phyloP scores from a whole-genome alignment of 2,329 filamentous ascomycete genomes.

The Stemphylium beticola region DNA sequence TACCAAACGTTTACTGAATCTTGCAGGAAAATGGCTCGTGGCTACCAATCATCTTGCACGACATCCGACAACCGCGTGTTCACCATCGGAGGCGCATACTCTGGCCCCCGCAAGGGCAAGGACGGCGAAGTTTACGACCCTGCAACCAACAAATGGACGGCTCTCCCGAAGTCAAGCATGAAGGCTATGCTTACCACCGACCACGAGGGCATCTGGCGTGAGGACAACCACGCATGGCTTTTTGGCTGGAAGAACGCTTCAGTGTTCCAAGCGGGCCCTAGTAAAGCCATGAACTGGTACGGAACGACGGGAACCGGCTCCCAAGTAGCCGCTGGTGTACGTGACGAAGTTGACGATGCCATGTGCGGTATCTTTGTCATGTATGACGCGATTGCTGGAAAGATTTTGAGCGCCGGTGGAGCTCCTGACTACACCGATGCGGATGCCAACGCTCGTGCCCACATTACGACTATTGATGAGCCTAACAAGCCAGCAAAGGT shows the following conservation, averaged over 20 bases:
- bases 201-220: slow-evolving; percentile 29
- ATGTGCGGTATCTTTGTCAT: slow-evolving; percentile 37
- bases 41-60: slow-evolving; percentile 30
- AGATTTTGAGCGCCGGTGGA: slow-evolving; percentile 33
- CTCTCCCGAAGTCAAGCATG: slow-evolving; percentile 23
- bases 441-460: slow-evolving; percentile 26
- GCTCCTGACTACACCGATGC: slow-evolving; percentile 33
- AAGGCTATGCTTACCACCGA: slow-evolving; percentile 32
- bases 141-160: slow-evolving; percentile 28
- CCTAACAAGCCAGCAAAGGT: slow-evolving; percentile 24
- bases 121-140: slow-evolving; percentile 33
- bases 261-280: slow-evolving; percentile 34
- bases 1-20: not conserved
- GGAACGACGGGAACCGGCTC: slow-evolving; percentile 27
- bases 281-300: slow-evolving; percentile 36
- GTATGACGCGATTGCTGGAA: slow-evolving; percentile 32
- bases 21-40: slow-evolving; percentile 27
- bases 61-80: slow-evolving; percentile 30
- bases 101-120: slow-evolving; percentile 28
- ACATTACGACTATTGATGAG: slow-evolving; percentile 30
- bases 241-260: slow-evolving; percentile 29
- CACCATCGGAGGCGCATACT: slow-evolving; percentile 37
- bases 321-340: slow-evolving; percentile 25
- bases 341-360: slow-evolving; percentile 26
- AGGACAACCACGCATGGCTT: slow-evolving; percentile 34